A percentile compares a stretch with the other conserved stretches of the same genome.
Evolutionary conservation across 2,329 filamentous ascomycete genomes (phyloP).

Genomic region (Trichothecium sympodiale): DNA sequence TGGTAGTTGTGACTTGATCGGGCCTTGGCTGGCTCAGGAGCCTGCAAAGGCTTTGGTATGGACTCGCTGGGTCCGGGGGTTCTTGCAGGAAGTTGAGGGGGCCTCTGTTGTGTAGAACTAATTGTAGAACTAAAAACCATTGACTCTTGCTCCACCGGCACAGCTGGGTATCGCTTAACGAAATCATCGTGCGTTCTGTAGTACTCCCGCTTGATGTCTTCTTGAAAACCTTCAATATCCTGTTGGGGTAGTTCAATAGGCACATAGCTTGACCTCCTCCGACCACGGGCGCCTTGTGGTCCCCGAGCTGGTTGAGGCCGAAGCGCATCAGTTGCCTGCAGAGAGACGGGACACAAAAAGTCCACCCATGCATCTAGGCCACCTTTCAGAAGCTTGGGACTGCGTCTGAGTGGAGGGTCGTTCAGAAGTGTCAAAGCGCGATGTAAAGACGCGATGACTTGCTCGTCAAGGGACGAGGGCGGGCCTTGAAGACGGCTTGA

Average conservation of each 20-base stretch:
- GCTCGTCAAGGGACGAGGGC: constrained; percentile 26
- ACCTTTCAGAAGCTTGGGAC: constrained; percentile 68
- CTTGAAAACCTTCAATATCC: constrained; percentile 46
- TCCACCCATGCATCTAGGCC: constrained; percentile 82
- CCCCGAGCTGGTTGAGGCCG: constrained; percentile 6
- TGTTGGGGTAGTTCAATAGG: constrained; percentile 64
- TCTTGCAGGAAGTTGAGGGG: too few species aligned
- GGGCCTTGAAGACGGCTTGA: constrained; percentile 37
- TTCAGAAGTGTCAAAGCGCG: constrained; percentile 79
- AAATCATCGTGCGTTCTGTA: too few species aligned
- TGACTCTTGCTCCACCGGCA: too few species aligned
- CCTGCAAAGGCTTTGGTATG: too few species aligned
- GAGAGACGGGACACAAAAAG: constrained; percentile 60
- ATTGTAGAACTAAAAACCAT: too few species aligned
- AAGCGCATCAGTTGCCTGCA: constrained; percentile 28
- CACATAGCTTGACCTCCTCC: constrained; percentile 31
- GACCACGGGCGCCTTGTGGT: constrained; percentile 17
- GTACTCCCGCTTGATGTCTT: too few species aligned
- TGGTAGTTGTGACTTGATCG: too few species aligned
- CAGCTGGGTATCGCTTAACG: too few species aligned
- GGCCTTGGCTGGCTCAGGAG: too few species aligned
- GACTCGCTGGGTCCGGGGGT: too few species aligned
- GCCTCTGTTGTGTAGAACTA: too few species aligned
- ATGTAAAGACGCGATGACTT: constrained; percentile 59
- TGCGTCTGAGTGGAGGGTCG: constrained; percentile 59